Evolutionary conservation across 805 yeast genomes (phyloP).

Genomic region (Hermanozyma aechmeae): DNA sequence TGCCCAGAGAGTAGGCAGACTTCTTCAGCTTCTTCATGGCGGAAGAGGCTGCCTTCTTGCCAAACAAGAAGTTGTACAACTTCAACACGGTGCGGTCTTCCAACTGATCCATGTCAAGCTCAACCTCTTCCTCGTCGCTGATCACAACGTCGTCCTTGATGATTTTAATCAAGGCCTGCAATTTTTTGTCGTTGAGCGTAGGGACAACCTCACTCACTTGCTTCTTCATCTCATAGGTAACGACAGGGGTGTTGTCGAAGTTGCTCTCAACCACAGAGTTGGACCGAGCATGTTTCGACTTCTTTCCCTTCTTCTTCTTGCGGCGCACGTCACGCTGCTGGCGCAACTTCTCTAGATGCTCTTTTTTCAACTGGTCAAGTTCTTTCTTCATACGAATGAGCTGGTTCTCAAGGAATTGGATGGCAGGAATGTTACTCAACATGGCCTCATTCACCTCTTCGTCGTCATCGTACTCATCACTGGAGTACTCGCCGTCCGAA

Average conservation of each 20-base stretch:
- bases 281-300: constrained; percentile 12
- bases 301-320: constrained; percentile 32
- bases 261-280: constrained; percentile 17
- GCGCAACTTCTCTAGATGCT: constrained; percentile 57
- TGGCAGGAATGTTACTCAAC: constrained; percentile 77
- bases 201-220: constrained; percentile 83
- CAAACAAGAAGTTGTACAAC: constrained; percentile 69
- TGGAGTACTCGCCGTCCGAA: constrained; percentile 31
- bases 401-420: constrained; percentile 81
- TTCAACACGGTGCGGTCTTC: constrained; percentile 77
- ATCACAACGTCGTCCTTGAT: constrained; percentile 59
- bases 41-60: constrained; percentile 26
- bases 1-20: constrained; percentile 19
- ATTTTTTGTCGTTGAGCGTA: constrained; percentile 65
- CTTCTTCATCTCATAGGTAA: constrained; percentile 94
- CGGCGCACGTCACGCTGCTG: constrained; percentile 51
- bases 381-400: constrained; percentile 78
- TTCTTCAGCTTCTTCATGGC: constrained; percentile 38
- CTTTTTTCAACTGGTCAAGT: constrained; percentile 71
- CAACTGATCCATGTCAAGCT: constrained; percentile 88
- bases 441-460: constrained; percentile 45
- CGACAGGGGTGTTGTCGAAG: constrained; percentile 27
- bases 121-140: constrained; percentile 79
- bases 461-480: constrained; percentile 46
- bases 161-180: constrained; percentile 75